Evolutionary conservation across 805 yeast genomes (phyloP).

Genomic region (Candida jianshihensis): DNA sequence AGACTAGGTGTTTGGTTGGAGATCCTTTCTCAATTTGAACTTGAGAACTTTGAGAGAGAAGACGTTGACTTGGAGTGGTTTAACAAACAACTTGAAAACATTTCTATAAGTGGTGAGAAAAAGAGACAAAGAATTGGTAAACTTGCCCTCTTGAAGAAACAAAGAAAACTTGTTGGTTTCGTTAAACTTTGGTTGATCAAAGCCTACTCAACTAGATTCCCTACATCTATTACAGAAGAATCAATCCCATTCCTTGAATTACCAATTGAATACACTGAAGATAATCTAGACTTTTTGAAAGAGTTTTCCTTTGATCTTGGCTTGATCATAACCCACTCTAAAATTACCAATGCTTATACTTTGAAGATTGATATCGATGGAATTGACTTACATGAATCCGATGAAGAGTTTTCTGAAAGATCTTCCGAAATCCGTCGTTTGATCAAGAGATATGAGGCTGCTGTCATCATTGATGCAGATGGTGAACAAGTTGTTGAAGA

Average conservation of each 20-base stretch:
- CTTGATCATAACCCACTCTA: slow-evolving; percentile 57
- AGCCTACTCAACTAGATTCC: slow-evolving; percentile 24
- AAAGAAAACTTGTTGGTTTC: slow-evolving; percentile 62
- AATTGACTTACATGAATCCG: slow-evolving; percentile 56
- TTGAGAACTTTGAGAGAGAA: slow-evolving; percentile 76
- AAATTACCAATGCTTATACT: slow-evolving; percentile 46
- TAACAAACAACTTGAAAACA: slow-evolving; percentile 74
- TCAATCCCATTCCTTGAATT: slow-evolving; percentile 39
- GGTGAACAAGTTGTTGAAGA: slow-evolving; percentile 41
- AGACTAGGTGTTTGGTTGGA: slow-evolving; percentile 73
- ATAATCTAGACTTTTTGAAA: slow-evolving; percentile 54
- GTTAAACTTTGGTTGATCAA: slow-evolving; percentile 42
- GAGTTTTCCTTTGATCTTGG: slow-evolving; percentile 62
- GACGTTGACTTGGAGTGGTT: slow-evolving; percentile 89
- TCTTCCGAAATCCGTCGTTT: slow-evolving; percentile 42
- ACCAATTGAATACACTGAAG: slow-evolving; percentile 32
- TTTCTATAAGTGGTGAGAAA: slow-evolving; percentile 65
- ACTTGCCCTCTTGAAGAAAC: slow-evolving; percentile 58
- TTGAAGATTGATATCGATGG: slow-evolving; percentile 70
- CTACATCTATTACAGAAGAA: slow-evolving; percentile 21
- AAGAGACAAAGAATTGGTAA: slow-evolving; percentile 62
- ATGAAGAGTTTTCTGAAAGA: slow-evolving; percentile 55
- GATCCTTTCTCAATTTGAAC: slow-evolving; percentile 70
- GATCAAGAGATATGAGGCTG: slow-evolving; percentile 59
- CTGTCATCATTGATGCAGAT: slow-evolving; percentile 47